These are phyloP conservation scores for Salinomyces thailandicus DNA, from an alignment of 2,329 filamentous ascomycete genomes.

Conservation along the genomic window DNA sequence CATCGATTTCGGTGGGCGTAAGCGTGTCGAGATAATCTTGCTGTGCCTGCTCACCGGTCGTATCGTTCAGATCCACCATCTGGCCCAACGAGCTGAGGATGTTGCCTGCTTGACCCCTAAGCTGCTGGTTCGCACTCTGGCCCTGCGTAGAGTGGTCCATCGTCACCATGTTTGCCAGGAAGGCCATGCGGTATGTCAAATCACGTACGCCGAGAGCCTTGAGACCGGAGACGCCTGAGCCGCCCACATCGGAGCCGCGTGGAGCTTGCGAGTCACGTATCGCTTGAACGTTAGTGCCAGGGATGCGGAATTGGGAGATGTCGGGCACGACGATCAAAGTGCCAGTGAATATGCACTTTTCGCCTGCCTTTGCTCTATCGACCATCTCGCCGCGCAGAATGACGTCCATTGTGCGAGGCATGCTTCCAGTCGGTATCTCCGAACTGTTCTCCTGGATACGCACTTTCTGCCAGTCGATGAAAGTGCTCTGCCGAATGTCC, in stretches of 20 bases:
- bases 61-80: conserved; percentile 54
- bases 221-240: conserved; percentile 73
- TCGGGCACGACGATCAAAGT: conserved; percentile 94
- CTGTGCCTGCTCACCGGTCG: conserved; percentile 75
- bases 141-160: conserved; percentile 76
- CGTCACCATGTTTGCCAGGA: conserved; percentile 91
- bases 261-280: conserved; percentile 69
- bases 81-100: conserved; percentile 78
- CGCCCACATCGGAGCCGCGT: conserved; percentile 64
- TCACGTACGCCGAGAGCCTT: conserved; percentile 91
- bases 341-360: conserved; percentile 96
- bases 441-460: conserved; percentile 97
- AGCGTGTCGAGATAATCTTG: conserved; percentile 78
- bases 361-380: conserved; percentile 89
- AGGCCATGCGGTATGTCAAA: conserved; percentile 90
- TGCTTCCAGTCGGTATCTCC: conserved; percentile 95
- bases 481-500: conserved; percentile 94
- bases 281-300: conserved; percentile 72
- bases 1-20: conserved; percentile 77
- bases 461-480: conserved; percentile 98
- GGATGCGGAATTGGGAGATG: conserved; percentile 85
- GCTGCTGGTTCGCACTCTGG: conserved; percentile 53
- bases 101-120: conserved; percentile 67
- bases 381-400: conserved; percentile 96
- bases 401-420: conserved; percentile 96